phyloP scores from a whole-genome alignment of 2,329 filamentous ascomycete genomes.

The Samsoniella hepiali region DNA sequence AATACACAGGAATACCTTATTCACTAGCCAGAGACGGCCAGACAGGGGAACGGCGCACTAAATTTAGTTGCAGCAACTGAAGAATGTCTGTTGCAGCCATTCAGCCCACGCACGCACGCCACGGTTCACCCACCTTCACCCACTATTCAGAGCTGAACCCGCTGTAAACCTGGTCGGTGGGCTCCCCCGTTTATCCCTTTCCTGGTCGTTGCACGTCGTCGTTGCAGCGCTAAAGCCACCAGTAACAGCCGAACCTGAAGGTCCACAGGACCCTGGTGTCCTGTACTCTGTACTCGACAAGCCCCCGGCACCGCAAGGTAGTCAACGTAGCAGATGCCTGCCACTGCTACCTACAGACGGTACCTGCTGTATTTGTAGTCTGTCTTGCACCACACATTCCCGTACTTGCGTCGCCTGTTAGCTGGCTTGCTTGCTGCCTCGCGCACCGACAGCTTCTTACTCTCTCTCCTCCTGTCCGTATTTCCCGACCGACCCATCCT shows the following conservation, averaged over 20 bases:
- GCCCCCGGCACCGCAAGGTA: not conserved
- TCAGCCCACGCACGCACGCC: not conserved
- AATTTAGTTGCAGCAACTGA: no score
- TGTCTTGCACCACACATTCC: not conserved
- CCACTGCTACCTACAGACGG: not conserved
- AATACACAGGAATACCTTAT: no score
- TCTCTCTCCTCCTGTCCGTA: conserved; percentile 4
- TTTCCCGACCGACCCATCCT: conserved; percentile 14
- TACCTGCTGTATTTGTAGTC: not conserved
- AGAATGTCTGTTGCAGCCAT: not conserved
- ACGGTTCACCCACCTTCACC: not conserved
- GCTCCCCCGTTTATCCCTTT: not conserved
- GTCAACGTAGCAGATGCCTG: not conserved
- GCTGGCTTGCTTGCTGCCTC: not conserved
- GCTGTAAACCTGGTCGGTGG: not conserved
- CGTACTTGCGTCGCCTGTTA: no score
- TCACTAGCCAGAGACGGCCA: no score
- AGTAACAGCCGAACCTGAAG: not conserved
- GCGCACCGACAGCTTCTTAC: not conserved
- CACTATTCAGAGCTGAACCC: conserved; percentile 10
- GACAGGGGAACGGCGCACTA: no score
- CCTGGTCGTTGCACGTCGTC: no score
- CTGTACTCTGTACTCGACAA: not conserved
- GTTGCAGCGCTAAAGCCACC: conserved; percentile 3
- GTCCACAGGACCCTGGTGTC: not conserved